Base-by-base conservation (phyloP, 371 early-diverging fungal genomes). In the Rhizomucor miehei region DNA sequence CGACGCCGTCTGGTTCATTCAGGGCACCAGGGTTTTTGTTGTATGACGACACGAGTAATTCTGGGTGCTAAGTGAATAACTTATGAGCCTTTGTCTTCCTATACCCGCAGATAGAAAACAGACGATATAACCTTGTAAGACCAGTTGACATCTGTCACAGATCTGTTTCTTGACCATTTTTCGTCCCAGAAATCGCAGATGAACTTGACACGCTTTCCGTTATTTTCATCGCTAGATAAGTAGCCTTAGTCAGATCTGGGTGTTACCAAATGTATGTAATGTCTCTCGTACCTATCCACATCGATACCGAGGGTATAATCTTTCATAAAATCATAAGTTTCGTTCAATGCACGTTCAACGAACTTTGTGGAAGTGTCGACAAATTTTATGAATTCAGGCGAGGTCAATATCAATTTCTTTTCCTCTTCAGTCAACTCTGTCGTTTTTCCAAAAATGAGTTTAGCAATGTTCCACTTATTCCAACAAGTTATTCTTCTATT, bases 1-100 rank as follows among this genome's bases (percentile, higher is more conserved):
- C 93, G 14, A 95, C 65, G 51, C 99, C 99, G 69, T 96, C 95
- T 4, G 95, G 90, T 48, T 96, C 98, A 65, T 90, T 91, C 14
- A 89, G 81, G 14, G 93, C 88, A 50, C 84, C 60, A 3, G 88
- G 80, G 59, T 91, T 91, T 62, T 94, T 93, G 78, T 92, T 94
- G 71, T 95, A 96, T 0, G 95, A 85, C 6, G 88, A 88, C 1
- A 93, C 89, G 6, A 90, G 66, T 13, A 95, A 73, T 67, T 97
- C 97, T 9, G 92, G 91, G 65, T 88, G 88, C 86, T 90, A 16
- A 21, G 9, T 50, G 51, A 36, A 14, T 25, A 16, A 37, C 1
- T n/a, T 12, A n/a, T n/a, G n/a, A n/a, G n/a, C n/a, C n/a, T n/a
- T n/a, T n/a, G n/a, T n/a, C n/a, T n/a, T n/a, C n/a, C n/a, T n/a